phyloP scores from a whole-genome alignment of 2,329 filamentous ascomycete genomes.

The Aspergillus sp. region DNA sequence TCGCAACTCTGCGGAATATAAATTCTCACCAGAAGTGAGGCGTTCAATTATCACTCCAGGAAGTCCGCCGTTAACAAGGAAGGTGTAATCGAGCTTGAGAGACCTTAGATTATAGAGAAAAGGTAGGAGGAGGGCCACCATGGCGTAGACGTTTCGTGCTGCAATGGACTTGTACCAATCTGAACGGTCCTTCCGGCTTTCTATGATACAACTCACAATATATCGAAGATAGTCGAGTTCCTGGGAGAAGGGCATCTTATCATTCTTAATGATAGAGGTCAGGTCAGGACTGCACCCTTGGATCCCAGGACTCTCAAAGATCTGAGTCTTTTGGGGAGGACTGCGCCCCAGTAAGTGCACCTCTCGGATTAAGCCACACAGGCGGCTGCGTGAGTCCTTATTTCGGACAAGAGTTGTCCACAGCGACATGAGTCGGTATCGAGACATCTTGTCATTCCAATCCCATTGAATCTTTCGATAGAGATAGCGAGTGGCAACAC shows the following conservation, averaged over 20 bases:
- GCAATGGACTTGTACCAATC: neutral
- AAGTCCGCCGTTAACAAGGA: neutral
- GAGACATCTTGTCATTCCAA: neutral
- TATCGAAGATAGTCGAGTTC: no score
- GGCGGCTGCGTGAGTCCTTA: no score
- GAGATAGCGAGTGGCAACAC: neutral
- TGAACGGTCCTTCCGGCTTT: neutral
- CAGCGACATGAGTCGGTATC: neutral
- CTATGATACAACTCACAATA: no score
- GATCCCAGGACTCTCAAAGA: no score
- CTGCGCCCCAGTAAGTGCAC: no score
- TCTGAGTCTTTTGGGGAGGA: no score
- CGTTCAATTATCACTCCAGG: neutral
- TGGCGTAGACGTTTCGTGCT: neutral
- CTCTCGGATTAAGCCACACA: no score
- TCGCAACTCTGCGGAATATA: neutral
- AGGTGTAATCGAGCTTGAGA: neutral
- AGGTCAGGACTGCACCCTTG: no score
- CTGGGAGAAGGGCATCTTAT: no score
- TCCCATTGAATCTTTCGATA: neutral
- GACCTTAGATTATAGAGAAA: neutral
- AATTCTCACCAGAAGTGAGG: neutral
- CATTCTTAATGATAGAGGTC: no score
- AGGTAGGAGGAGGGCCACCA: neutral
- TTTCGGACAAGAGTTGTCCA: no score